These are phyloP conservation scores for Emericellopsis atlantica DNA, from an alignment of 2,329 filamentous ascomycete genomes.

Conservation along the genomic window DNA sequence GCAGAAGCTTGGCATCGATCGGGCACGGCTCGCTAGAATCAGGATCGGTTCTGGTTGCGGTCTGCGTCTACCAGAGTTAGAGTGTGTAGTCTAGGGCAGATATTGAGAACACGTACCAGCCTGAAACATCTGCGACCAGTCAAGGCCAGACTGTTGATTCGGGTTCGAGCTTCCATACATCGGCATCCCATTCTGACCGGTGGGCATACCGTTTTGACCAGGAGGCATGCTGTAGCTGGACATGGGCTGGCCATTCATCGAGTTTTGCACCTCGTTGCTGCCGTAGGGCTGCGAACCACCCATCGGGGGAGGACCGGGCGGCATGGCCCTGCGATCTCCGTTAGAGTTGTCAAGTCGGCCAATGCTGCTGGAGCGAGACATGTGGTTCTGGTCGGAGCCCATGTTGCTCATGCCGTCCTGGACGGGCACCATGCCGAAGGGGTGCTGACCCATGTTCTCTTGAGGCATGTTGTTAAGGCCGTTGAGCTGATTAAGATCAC, in stretches of 20 bases:
- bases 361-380: slow-evolving; percentile 49
- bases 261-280: slow-evolving; percentile 37
- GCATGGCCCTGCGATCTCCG: slow-evolving; percentile 43
- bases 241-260: slow-evolving; percentile 55
- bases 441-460: slow-evolving; percentile 43
- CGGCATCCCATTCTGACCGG: slow-evolving; percentile 51
- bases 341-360: slow-evolving; percentile 42
- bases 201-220: slow-evolving; percentile 50
- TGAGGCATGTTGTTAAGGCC: slow-evolving; percentile 43
- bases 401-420: slow-evolving; percentile 47
- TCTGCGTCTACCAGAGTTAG: slow-evolving; percentile 58
- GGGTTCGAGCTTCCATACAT: slow-evolving; percentile 49
- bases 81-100: slow-evolving; percentile 47
- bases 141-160: slow-evolving; percentile 51
- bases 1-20: too few relatives aligned
- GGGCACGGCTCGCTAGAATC: slow-evolving; percentile 29
- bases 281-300: slow-evolving; percentile 42
- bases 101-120: slow-evolving; percentile 55
- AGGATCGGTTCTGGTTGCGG: slow-evolving; percentile 56
- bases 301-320: slow-evolving; percentile 29
- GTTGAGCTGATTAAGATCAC: slow-evolving; percentile 46
- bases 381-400: slow-evolving; percentile 46
- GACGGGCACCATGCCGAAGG: slow-evolving; percentile 43
- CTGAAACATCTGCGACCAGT: slow-evolving; percentile 73
- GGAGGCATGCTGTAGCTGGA: slow-evolving; percentile 52